Conservation (phyloP, 2,329 filamentous ascomycete species). For the Pseudogymnoascus pannorum region DNA sequence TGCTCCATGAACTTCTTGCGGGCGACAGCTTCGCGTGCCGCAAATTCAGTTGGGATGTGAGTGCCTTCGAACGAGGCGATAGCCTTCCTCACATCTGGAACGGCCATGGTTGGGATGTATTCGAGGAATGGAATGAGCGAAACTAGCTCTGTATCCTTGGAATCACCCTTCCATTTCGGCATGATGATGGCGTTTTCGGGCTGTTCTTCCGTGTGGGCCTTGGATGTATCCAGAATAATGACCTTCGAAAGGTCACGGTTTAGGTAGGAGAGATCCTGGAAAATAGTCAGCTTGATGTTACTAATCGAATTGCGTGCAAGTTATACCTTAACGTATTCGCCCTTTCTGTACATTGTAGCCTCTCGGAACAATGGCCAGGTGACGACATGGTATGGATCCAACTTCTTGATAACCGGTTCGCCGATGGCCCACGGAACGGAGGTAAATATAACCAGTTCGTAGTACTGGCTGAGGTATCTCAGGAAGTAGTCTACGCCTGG, state of each 20-base stretch:
- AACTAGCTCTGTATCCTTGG: constrained; percentile 78
- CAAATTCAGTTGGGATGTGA: constrained; percentile 85
- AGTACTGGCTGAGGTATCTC: constrained; percentile 94
- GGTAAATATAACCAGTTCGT: constrained; percentile 94
- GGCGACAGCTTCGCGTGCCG: constrained; percentile 75
- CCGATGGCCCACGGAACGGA: constrained; percentile 76
- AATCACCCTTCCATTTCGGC: constrained; percentile 80
- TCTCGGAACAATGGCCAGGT: constrained; percentile 93
- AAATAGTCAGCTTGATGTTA: constrained; percentile 19
- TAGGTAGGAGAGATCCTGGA: constrained; percentile 87
- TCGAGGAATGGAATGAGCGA: constrained; percentile 92
- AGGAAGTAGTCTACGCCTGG: constrained; percentile 96
- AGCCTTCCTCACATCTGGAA: constrained; percentile 76
- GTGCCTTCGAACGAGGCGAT: constrained; percentile 84
- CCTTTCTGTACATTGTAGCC: constrained; percentile 94
- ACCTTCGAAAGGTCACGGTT: constrained; percentile 95
- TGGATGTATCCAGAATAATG: constrained; percentile 84
- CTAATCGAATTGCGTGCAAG: background rate
- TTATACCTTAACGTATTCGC: constrained; percentile 87
- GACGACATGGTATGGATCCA: constrained; percentile 92
- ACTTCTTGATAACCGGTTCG: constrained; percentile 82
- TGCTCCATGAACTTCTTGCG: constrained; percentile 79
- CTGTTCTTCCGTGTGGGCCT: constrained; percentile 74
- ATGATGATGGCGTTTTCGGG: constrained; percentile 95
- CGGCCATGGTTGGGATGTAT: constrained; percentile 91